Percentiles rank a stretch among this genome's conserved stretches.
phyloP scores from a whole-genome alignment of 441 rosid genomes.

The Erodium moschatum region DNA sequence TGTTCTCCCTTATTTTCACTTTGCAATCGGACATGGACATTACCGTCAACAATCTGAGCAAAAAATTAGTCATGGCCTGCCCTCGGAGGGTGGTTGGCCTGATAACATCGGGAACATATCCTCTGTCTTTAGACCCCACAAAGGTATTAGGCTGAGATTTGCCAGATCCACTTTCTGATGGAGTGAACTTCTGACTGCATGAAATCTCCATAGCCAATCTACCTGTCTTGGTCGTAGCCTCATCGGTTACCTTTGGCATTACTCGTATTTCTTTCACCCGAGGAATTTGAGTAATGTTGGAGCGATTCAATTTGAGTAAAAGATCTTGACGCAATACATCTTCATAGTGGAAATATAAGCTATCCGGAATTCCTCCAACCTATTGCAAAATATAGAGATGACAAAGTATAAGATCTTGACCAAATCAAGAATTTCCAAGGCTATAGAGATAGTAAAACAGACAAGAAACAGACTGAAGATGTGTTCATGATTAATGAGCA shows the following conservation, averaged over 20 bases:
- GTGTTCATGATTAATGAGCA: not conserved
- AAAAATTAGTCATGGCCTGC: constrained; percentile 4
- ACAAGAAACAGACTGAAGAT: not conserved
- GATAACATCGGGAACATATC: not conserved
- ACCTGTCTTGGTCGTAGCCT: not conserved
- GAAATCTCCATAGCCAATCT: not conserved
- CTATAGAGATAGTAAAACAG: not conserved
- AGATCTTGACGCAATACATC: constrained; percentile 5
- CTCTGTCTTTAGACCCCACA: not conserved
- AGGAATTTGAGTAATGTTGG: constrained; percentile 1
- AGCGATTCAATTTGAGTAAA: not conserved
- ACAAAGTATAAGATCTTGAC: not conserved
- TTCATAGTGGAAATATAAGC: not conserved
- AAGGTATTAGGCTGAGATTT: not conserved
- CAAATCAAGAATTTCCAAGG: not conserved
- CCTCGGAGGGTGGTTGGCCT: not conserved
- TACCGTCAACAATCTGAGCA: not conserved
- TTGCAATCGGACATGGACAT: not conserved
- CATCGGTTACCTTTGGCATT: not conserved
- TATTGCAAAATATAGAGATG: not conserved
- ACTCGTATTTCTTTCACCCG: not conserved
- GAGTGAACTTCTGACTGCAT: not conserved
- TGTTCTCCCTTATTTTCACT: not conserved
- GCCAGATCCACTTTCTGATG: constrained; percentile 1
- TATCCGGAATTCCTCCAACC: constrained; percentile 1